Percentiles rank a stretch among this genome's conserved stretches.
Conservation (phyloP, 2,329 filamentous ascomycete genomes). For the Penicillium sp. region DNA sequence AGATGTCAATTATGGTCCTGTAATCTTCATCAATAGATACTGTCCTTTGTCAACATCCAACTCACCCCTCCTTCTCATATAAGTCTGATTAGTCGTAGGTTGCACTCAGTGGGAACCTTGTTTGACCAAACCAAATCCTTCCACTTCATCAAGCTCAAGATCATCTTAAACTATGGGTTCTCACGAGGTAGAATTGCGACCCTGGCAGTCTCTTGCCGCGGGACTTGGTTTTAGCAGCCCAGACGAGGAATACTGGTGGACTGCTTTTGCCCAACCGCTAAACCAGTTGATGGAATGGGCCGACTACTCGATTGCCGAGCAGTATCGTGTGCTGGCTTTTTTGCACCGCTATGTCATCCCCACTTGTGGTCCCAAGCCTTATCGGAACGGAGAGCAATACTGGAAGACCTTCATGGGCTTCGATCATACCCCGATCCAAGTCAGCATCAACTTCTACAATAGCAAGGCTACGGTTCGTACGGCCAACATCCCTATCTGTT, state of each 20-base stretch:
- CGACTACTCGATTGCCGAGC: not conserved
- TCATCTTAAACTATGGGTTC: not conserved
- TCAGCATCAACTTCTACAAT: not conserved
- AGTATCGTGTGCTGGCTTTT: not conserved
- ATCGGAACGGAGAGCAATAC: not conserved
- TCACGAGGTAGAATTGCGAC: not conserved
- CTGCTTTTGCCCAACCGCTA: not conserved
- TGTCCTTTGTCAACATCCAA: no score
- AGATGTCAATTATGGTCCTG: no score
- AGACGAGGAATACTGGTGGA: not conserved
- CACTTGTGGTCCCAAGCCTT: not conserved
- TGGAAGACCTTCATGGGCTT: not conserved
- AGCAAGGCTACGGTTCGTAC: not conserved
- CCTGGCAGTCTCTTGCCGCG: not conserved
- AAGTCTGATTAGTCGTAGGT: not conserved
- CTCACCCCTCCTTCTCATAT: not conserved
- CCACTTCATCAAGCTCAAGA: not conserved
- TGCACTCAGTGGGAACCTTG: not conserved
- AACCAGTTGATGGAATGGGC: not conserved
- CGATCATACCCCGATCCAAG: not conserved
- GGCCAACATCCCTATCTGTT: not conserved
- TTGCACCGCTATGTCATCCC: not conserved
- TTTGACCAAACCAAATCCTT: not conserved
- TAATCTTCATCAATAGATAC: no score
- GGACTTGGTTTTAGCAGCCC: not conserved